Percentiles rank a stretch among this genome's conserved stretches.
Conservation (phyloP, 148 eudicot species). For the Nepenthes mirabilis region DNA sequence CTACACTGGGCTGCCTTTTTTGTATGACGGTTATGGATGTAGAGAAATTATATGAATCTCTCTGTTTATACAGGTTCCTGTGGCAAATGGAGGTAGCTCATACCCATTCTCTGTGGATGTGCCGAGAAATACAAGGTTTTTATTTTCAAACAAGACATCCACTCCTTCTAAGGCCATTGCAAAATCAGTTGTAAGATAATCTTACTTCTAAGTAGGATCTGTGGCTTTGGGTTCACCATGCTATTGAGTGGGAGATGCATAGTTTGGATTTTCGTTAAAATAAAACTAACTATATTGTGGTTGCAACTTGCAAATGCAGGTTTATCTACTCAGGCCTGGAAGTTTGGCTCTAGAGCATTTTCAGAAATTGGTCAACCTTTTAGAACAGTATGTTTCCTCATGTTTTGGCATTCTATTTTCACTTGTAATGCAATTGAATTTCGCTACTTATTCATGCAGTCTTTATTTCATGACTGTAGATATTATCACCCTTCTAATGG, state of each 20-base stretch:
- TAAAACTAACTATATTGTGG: neutral
- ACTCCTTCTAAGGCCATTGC: slow-evolving; percentile 92
- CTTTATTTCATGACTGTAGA: slow-evolving; percentile 23
- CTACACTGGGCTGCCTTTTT: too few relatives aligned
- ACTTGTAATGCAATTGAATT: slow-evolving; percentile 8
- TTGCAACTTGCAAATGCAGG: slow-evolving; percentile 38
- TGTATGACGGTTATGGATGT: too few relatives aligned
- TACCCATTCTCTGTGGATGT: slow-evolving; percentile 85
- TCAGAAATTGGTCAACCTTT: slow-evolving; percentile 76
- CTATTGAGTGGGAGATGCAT: neutral
- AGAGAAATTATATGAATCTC: slow-evolving; percentile 1
- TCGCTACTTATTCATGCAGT: neutral
- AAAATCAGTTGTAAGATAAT: slow-evolving; percentile 77
- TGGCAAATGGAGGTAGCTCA: slow-evolving; percentile 79
- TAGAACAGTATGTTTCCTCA: slow-evolving; percentile 80
- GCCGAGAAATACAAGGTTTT: slow-evolving; percentile 87
- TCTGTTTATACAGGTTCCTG: slow-evolving; percentile 68
- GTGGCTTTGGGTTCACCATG: neutral
- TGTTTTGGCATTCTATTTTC: slow-evolving; percentile 5
- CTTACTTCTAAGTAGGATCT: neutral
- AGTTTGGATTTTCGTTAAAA: neutral
- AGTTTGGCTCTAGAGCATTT: slow-evolving; percentile 63
- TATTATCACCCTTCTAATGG: slow-evolving; percentile 99
- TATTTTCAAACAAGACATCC: slow-evolving; percentile 66
- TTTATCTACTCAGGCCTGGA: slow-evolving; percentile 71